These are phyloP conservation scores for Danielia oregonensis DNA, from an alignment of 805 yeast genomes.

Conservation along the genomic window DNA sequence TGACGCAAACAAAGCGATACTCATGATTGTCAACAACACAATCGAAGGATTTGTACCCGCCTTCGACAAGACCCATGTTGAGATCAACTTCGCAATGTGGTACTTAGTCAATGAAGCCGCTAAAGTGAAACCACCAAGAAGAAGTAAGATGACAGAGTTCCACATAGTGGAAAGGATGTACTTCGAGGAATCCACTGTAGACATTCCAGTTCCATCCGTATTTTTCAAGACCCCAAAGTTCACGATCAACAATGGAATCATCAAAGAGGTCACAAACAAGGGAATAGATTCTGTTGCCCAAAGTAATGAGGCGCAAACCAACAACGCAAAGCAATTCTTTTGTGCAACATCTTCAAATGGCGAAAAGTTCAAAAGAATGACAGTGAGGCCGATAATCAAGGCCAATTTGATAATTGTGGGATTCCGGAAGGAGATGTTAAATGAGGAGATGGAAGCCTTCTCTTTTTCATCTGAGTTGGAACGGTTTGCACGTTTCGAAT, in stretches of 20 bases:
- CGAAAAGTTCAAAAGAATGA: slow-evolving; percentile 47
- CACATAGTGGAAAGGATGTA: slow-evolving; percentile 49
- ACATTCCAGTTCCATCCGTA: slow-evolving; percentile 45
- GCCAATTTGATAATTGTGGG: slow-evolving; percentile 41
- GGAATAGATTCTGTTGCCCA: slow-evolving; percentile 56
- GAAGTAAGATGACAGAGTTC: slow-evolving; percentile 49
- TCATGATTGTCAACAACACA: slow-evolving; percentile 47
- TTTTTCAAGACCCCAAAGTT: slow-evolving; percentile 47
- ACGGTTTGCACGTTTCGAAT: slow-evolving; percentile 10
- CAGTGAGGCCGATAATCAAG: slow-evolving; percentile 49
- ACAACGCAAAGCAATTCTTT: slow-evolving; percentile 66
- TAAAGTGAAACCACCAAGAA: slow-evolving; percentile 52
- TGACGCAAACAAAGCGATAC: slow-evolving; percentile 48
- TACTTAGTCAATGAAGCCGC: slow-evolving; percentile 55
- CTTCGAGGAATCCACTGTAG: slow-evolving; percentile 38
- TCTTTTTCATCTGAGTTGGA: slow-evolving; percentile 6
- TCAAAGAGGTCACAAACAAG: slow-evolving; percentile 44
- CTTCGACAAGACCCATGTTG: slow-evolving; percentile 45
- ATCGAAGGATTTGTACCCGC: slow-evolving; percentile 51
- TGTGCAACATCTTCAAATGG: slow-evolving; percentile 66
- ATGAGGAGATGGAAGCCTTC: slow-evolving; percentile 10
- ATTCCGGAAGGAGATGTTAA: slow-evolving; percentile 15
- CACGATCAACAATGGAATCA: slow-evolving; percentile 46
- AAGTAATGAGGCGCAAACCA: slow-evolving; percentile 50
- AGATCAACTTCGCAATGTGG: slow-evolving; percentile 47